Conservation (phyloP, 2,329 filamentous ascomycete genomes). For the Microcyclospora tardicrescens region DNA sequence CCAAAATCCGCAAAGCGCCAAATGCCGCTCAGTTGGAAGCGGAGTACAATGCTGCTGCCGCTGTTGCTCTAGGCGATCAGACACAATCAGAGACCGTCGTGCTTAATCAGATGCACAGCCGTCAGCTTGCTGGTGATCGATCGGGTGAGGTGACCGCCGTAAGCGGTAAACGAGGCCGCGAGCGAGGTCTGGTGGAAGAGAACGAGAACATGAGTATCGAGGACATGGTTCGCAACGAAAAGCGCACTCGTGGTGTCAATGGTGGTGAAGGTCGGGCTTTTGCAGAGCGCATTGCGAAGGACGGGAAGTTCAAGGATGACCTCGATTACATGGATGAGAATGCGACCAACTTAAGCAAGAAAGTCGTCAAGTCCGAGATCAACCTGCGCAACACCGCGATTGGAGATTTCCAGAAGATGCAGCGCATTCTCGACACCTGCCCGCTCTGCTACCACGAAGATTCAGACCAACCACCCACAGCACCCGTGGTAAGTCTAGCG, state of each 20-base stretch:
- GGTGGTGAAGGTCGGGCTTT: slow-evolving; percentile 67
- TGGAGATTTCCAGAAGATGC: slow-evolving; percentile 78
- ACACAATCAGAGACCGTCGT: slow-evolving; percentile 60
- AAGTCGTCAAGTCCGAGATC: slow-evolving; percentile 75
- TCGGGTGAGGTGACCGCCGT: slow-evolving; percentile 64
- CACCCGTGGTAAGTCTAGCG: slow-evolving; percentile 73
- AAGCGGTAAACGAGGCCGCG: slow-evolving; percentile 66
- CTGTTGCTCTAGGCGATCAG: slow-evolving; percentile 41
- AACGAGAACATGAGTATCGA: slow-evolving; percentile 94
- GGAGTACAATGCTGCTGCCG: slow-evolving; percentile 67
- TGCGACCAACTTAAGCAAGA: slow-evolving; percentile 72
- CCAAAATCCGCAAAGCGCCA: slow-evolving; percentile 66
- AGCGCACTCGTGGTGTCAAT: slow-evolving; percentile 56
- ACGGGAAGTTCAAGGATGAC: slow-evolving; percentile 78
- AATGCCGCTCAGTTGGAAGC: slow-evolving; percentile 66
- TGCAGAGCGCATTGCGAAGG: slow-evolving; percentile 88
- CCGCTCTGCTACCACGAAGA: slow-evolving; percentile 91
- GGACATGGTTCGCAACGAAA: slow-evolving; percentile 93
- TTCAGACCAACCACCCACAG: slow-evolving; percentile 56
- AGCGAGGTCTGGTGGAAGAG: slow-evolving; percentile 72
- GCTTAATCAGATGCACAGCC: slow-evolving; percentile 76
- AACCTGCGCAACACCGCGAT: slow-evolving; percentile 82
- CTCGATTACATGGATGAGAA: slow-evolving; percentile 98
- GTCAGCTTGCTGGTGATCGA: slow-evolving; percentile 69
- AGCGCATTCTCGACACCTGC: slow-evolving; percentile 72